Conservation (phyloP, 1,284 basidiomycete species). For the Cutaneotrichosporon cyanovorans region DNA sequence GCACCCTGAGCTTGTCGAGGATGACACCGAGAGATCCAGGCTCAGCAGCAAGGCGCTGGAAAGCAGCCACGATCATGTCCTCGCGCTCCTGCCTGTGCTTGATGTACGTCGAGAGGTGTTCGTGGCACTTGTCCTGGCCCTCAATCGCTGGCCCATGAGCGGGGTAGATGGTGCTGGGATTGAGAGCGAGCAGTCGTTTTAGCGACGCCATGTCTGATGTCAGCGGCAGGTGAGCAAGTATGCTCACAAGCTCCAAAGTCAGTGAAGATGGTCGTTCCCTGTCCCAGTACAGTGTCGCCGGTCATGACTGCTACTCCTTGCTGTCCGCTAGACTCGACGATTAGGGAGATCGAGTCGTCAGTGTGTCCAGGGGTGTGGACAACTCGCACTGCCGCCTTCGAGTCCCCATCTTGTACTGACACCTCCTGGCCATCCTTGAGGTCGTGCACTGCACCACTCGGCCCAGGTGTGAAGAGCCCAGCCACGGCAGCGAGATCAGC, state of each 20-base stretch:
- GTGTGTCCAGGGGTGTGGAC: slow-evolving; percentile 90
- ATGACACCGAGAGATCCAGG: slow-evolving; percentile 10
- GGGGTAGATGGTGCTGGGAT: slow-evolving; percentile 59
- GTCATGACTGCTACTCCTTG: slow-evolving; percentile 58
- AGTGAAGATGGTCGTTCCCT: slow-evolving; percentile 84
- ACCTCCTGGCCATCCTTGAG: background rate
- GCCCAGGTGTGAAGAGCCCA: background rate
- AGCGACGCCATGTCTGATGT: slow-evolving; percentile 36
- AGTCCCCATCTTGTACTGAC: background rate
- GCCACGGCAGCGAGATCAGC: background rate
- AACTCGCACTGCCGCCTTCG: slow-evolving; percentile 40
- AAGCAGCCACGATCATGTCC: slow-evolving; percentile 54
- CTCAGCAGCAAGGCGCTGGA: slow-evolving; percentile 10
- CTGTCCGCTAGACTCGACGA: slow-evolving; percentile 50
- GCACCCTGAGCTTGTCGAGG: slow-evolving; percentile 13
- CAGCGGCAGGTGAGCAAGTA: slow-evolving; percentile 2
- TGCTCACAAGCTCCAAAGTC: slow-evolving; percentile 67
- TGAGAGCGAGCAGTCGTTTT: slow-evolving; percentile 35
- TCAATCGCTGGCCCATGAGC: slow-evolving; percentile 70
- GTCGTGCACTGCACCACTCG: background rate
- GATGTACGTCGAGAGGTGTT: slow-evolving; percentile 63
- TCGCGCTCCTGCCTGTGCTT: slow-evolving; percentile 76
- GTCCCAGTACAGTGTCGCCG: slow-evolving; percentile 83
- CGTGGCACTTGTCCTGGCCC: slow-evolving; percentile 42
- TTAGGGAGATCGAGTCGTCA: slow-evolving; percentile 69